These are phyloP conservation scores for Volvariella surrecta DNA, from an alignment of 1,284 basidiomycete genomes.

Conservation along the genomic window DNA sequence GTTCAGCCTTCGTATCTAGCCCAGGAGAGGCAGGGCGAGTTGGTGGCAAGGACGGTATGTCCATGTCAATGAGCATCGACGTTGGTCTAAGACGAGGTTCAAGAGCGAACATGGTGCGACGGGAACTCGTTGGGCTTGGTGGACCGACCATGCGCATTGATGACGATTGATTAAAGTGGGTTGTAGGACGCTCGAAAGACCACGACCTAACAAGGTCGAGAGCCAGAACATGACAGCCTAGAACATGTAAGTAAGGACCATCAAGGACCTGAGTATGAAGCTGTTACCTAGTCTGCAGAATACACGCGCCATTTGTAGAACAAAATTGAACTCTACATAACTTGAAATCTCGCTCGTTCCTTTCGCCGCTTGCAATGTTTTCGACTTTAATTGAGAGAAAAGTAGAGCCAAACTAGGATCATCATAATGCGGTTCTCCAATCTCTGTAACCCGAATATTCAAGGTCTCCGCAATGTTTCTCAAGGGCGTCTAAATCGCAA, in stretches of 20 bases:
- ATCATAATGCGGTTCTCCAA: slow-evolving; percentile 85
- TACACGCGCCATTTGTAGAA: slow-evolving; percentile 85
- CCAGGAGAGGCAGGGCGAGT: slow-evolving; percentile 48
- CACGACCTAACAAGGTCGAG: slow-evolving; percentile 82
- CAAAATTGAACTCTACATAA: slow-evolving; percentile 86
- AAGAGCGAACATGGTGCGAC: slow-evolving; percentile 40
- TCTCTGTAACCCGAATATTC: slow-evolving; percentile 46
- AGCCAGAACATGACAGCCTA: slow-evolving; percentile 90
- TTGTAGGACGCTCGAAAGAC: slow-evolving; percentile 78
- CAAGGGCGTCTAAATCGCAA: slow-evolving; percentile 59
- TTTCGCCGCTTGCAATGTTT: slow-evolving; percentile 86
- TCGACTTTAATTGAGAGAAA: slow-evolving; percentile 84
- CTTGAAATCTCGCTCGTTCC: slow-evolving; percentile 87
- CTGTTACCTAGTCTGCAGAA: slow-evolving; percentile 86
- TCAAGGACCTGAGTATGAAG: slow-evolving; percentile 3
- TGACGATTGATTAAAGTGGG: slow-evolving; percentile 15
- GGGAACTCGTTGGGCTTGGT: slow-evolving; percentile 31
- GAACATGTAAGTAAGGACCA: slow-evolving; percentile 3
- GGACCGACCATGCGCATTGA: slow-evolving; percentile 18
- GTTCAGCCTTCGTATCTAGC: slow-evolving; percentile 12
- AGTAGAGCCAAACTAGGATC: slow-evolving; percentile 86
- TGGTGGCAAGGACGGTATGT: slow-evolving; percentile 56
- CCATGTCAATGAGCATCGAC: slow-evolving; percentile 85
- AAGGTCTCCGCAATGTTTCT: slow-evolving; percentile 56
- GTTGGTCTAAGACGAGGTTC: slow-evolving; percentile 42